phyloP scores from a whole-genome alignment of 805 yeast species.

The Zygoascus biomembranicola region DNA sequence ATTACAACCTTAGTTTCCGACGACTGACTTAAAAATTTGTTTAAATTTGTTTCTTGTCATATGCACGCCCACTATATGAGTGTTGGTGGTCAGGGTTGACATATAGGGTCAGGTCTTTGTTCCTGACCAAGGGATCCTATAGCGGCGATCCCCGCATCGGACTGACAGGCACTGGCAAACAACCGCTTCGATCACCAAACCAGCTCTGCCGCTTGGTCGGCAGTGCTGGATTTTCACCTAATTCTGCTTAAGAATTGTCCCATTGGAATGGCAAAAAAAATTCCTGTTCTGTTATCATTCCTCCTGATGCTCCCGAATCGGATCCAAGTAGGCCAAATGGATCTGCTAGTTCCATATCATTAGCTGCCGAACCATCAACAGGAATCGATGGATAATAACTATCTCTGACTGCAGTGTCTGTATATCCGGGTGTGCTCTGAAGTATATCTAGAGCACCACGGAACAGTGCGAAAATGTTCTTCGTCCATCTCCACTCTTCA shows the following conservation, averaged over 20 bases:
- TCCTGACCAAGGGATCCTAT: too few relatives aligned
- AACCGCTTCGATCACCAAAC: too few relatives aligned
- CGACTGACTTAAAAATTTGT: too few relatives aligned
- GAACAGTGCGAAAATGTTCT: background rate
- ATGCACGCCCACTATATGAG: too few relatives aligned
- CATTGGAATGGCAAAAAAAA: background rate
- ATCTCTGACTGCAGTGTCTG: background rate
- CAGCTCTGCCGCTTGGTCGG: too few relatives aligned
- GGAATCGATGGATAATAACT: background rate
- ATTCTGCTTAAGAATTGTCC: background rate
- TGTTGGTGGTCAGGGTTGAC: too few relatives aligned
- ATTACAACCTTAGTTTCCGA: too few relatives aligned
- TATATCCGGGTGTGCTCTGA: background rate
- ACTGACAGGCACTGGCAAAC: too few relatives aligned
- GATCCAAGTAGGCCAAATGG: background rate
- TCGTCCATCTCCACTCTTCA: background rate
- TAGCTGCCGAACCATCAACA: background rate
- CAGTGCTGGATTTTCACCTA: too few relatives aligned
- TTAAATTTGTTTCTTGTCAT: too few relatives aligned
- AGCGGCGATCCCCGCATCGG: too few relatives aligned
- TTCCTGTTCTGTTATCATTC: background rate
- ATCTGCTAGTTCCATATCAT: background rate
- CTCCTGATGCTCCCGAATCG: background rate
- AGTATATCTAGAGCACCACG: background rate
- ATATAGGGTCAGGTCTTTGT: too few relatives aligned